Evolutionary conservation across 352 stramenopile species (phyloP), one percentile per base, ranked within the genome.

Genomic region (Globisporangium iwayamae): DNA sequence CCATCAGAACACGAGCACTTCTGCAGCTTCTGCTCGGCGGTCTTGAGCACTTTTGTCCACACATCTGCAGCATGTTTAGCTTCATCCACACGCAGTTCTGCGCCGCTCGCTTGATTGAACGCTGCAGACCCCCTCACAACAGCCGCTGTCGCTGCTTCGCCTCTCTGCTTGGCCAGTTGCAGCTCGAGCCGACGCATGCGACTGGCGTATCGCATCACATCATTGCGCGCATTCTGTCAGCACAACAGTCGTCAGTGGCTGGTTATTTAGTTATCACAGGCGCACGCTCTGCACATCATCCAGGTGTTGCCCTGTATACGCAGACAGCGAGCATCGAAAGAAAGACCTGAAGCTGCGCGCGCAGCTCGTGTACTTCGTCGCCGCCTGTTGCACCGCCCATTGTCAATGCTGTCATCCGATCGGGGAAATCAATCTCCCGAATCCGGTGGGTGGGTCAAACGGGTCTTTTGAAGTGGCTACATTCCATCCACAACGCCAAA

Each of bases 141-240:
- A 55, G 39, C 28, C 63, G 41, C 11, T 8, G 39, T 30, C 41
- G n/a, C 6, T 59, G 50, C 56, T 22, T 62, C 30, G 52, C 18
- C 38, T 4, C 32, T 60, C 38, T 68, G 52, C 18, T 47, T 50
- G 30, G 65, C 48, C 38, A 69, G 60, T 48, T 73, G 65, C 34
- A 60, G 68, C 53, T 74, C 54, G 9, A 78, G 63, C 0, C 45
- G 66, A 20, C 65, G 55, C 18, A 75, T 62, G 20, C 62, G 68
- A 28, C 68, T 67, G 10, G 63, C 69, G 41, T 68, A 73, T 13
- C 62, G 57, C 28, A 59, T 73, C 55, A 69, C 58, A 38, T 76
- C 69, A 30, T 75, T 69, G 51, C 55, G 66, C 1, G 66, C 65
- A 20, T 56, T 66, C 72, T 78, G 34, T 39, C 18, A 34, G 7